Evolutionary conservation across 257 asterid species (phyloP), one percentile per base, ranked within the genome.

Genomic region (Nicotiana obtusifolia): DNA sequence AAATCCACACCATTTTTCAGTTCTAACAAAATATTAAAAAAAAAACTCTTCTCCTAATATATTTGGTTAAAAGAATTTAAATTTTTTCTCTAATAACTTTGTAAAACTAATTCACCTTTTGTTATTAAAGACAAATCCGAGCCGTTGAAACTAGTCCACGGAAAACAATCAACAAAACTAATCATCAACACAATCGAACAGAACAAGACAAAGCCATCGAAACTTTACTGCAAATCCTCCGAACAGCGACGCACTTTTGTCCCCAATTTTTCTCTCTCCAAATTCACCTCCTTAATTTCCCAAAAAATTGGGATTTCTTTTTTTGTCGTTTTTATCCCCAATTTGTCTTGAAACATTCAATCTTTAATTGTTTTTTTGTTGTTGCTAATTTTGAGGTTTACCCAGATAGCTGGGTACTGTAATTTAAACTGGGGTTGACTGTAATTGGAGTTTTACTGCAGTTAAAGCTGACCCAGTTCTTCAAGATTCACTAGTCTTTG

Each of bases 241-340:
- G 3, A 14, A 71, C 17, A 35, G 19, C 16, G 37, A 65, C 78
- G 44, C 41, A 2, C 77, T 68, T 22, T n/a, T 30, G 44, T 30
- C 49, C 10, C 52, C 9, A 10, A 14, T 15, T 52, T 52, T 52
- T 52, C 57, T 52, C 57, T 52, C 57, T 52, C 56, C 78, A 71
- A 71, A 71, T 8, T 17, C 4, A 60, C 83, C 86, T 15, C 57
- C 19, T 52, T 14, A 80, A 77, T 77, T 81, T 79, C 31, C 66
- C 49, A 77, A 73, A 82, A 73, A 68, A 15, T 62, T 65, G 54
- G 82, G 53, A 24, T 22, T 56, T 31, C 49, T 41, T 41, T 8
- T n/a, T 37, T 66, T 20, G 71, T 54, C 86, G 86, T 86, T 81
- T 53, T 15, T 59, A 20, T 24, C 33, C 78, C 78, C 16, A 20